These are phyloP conservation scores for Ceratobasidium sp. DNA, from an alignment of 1,284 basidiomycete genomes.

Conservation along the genomic window DNA sequence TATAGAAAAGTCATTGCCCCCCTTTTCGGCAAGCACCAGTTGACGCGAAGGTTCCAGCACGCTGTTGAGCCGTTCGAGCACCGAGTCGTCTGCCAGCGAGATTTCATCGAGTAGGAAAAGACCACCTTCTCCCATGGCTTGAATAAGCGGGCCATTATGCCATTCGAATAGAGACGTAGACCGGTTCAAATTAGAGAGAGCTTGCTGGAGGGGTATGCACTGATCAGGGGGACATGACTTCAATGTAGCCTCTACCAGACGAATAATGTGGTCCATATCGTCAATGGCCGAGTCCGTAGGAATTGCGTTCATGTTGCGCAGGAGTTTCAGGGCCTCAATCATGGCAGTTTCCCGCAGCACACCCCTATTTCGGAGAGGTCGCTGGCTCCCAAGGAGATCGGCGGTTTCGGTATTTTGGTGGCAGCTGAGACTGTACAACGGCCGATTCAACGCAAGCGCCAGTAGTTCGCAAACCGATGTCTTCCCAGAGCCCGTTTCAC, in stretches of 20 bases:
- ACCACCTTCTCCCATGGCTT: conserved; percentile 88
- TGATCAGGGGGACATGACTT: conserved; percentile 24
- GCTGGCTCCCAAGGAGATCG: conserved; percentile 92
- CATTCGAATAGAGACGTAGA: conserved; percentile 89
- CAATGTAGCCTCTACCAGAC: conserved; percentile 38
- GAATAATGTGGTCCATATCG: conserved; percentile 41
- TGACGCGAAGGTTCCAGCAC: conserved; percentile 91
- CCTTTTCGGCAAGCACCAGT: conserved; percentile 92
- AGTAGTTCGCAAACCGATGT: conserved; percentile 95
- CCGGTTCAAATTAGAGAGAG: conserved; percentile 52
- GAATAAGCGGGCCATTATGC: conserved; percentile 93
- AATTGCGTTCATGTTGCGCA: conserved; percentile 40
- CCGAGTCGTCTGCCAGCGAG: conserved; percentile 97
- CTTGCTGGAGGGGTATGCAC: conserved; percentile 44
- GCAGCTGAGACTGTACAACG: conserved; percentile 85
- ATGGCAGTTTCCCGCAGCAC: conserved; percentile 50
- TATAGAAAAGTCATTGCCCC: conserved; percentile 75
- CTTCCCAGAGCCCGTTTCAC: conserved; percentile 97
- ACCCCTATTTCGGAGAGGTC: conserved; percentile 86
- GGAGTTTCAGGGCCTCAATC: conserved; percentile 44
- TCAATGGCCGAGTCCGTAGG: not conserved
- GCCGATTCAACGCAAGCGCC: conserved; percentile 69
- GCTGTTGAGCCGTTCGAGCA: conserved; percentile 96
- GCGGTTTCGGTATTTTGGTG: conserved; percentile 99
- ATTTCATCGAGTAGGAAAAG: conserved; percentile 96